A percentile compares a stretch with the other conserved stretches of the same genome.
Conservation (phyloP, 2,329 filamentous ascomycete species). For the Colletotrichum destructivum region DNA sequence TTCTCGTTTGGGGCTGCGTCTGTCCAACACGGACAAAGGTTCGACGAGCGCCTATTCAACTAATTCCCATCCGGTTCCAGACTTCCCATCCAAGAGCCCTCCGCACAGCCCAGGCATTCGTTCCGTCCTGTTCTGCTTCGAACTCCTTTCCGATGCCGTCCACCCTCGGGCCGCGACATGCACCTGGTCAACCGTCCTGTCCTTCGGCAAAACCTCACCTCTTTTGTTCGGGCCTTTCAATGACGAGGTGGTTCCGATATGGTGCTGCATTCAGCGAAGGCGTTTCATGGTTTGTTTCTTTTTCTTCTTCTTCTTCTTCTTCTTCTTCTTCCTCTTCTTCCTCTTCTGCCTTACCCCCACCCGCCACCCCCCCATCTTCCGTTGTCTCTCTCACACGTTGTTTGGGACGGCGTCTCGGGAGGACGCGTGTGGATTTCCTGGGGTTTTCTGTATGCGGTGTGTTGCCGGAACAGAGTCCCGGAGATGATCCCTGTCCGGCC, state of each 20-base stretch:
- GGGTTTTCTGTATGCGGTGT: not conserved
- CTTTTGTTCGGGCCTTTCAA: not conserved
- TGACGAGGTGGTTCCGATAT: not conserved
- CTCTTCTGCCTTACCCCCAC: not conserved
- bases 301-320: not conserved
- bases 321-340: not conserved
- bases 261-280: not conserved
- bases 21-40: not conserved
- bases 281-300: not conserved
- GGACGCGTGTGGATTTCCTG: not conserved
- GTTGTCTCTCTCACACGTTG: not conserved
- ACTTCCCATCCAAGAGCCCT: not conserved
- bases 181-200: constrained; percentile 1
- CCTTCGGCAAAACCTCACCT: not conserved
- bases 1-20: not conserved
- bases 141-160: not conserved
- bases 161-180: not conserved
- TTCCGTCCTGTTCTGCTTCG: not conserved
- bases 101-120: not conserved
- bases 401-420: not conserved
- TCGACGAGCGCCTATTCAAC: not conserved
- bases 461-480: no score
- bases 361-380: no score
- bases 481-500: not conserved
- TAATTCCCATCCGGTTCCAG: not conserved